Evolutionary conservation across 805 yeast species (phyloP).

Genomic region (Wickerhamiella spandovensis): DNA sequence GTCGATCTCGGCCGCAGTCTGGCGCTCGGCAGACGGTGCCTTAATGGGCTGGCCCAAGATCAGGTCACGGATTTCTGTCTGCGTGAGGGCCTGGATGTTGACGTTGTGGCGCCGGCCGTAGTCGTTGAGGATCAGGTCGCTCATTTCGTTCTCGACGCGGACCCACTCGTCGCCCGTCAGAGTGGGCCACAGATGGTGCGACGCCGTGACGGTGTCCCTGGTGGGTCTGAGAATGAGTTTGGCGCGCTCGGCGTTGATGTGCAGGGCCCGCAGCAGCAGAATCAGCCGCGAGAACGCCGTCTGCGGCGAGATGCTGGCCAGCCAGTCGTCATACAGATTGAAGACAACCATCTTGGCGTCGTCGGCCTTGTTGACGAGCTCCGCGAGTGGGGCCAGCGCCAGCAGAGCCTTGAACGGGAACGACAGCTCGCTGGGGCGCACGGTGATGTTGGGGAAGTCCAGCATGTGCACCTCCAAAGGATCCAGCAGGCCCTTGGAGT

Average conservation of each 20-base stretch:
- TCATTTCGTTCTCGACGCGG: constrained; percentile 69
- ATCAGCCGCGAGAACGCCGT: constrained; percentile 89
- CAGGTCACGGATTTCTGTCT: constrained; percentile 84
- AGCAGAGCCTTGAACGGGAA: constrained; percentile 82
- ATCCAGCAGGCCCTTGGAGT: constrained; percentile 82
- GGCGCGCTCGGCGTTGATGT: constrained; percentile 63
- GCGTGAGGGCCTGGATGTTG: constrained; percentile 75
- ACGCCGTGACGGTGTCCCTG: constrained; percentile 49
- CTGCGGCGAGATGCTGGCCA: constrained; percentile 63
- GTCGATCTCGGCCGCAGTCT: constrained; percentile 36
- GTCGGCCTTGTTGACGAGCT: constrained; percentile 68
- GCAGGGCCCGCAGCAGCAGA: constrained; percentile 68
- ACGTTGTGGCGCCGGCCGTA: constrained; percentile 78
- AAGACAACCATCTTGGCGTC: constrained; percentile 89
- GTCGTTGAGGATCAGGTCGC: constrained; percentile 76
- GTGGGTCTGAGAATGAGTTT: constrained; percentile 67
- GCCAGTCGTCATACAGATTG: constrained; percentile 92
- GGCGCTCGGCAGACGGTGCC: constrained; percentile 80
- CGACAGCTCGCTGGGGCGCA: constrained; percentile 78
- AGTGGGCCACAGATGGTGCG: constrained; percentile 89
- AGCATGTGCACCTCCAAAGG: constrained; percentile 95
- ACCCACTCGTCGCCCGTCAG: constrained; percentile 85
- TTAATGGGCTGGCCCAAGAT: constrained; percentile 87
- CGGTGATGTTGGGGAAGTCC: constrained; percentile 84
- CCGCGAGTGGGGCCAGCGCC: constrained; percentile 65